Evolutionary conservation across 2,329 filamentous ascomycete genomes (phyloP), one percentile per base, ranked within the genome.

Genomic region (Coleophoma eucalyptorum): DNA sequence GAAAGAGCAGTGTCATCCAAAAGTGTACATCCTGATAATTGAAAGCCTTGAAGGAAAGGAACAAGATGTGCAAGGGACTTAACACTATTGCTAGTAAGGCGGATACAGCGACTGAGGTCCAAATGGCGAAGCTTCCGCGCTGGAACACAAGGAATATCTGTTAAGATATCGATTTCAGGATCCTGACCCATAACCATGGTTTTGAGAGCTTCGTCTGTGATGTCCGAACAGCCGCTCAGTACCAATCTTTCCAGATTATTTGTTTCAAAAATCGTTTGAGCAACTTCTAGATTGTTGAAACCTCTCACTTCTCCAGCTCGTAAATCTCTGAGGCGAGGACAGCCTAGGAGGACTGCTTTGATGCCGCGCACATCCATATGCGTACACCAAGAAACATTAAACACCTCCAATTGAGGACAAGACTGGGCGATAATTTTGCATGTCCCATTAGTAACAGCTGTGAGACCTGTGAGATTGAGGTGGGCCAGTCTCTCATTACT

Each of bases 381-480:
- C 58, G 84, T 85, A 72, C 94, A 99, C 90, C 93, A 97, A 0
- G 91, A 96, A 18, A 97, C 81, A 62, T 97, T 95, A 57, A 97
- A 78, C 50, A 81, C 78, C 67, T 96, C 86, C n/a, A 99, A 75
- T 45, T 86, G 84, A 1, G 86, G 84, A 61, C 93, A 97, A 37
- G 86, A 86, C 48, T 87, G 78, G 1, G 89, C 86, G 53, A 99
- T 87, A 53, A 95, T 90, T 63, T 86, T 89, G 81, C 95, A 92
- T 0, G 90, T 89, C 19, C 82, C 81, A 65, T 96, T 96, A 31
- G 86, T 90, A 13, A 92, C 88, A 12, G 86, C 85, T 2, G 83
- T 75, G 54, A 97, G 77, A 0, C 91, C 92, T 2, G 90, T 90
- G 35, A 99, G 73, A 62, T 97, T 97, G 60, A 97, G 78, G 61